A percentile compares a stretch with the other conserved stretches of the same genome.
Conservation (phyloP, 306 rosid species). For the Malus sylvestris region DNA sequence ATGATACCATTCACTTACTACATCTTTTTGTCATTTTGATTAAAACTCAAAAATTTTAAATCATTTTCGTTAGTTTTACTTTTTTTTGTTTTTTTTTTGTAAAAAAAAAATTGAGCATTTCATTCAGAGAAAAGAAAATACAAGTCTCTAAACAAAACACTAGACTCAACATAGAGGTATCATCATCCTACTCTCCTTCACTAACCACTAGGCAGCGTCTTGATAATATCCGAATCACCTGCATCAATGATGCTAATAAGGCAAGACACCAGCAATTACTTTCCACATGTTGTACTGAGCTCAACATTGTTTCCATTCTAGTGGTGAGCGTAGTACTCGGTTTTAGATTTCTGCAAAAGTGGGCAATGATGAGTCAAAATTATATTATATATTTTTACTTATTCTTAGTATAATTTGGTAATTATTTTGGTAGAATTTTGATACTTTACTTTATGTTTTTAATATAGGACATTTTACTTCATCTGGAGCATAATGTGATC, state of each 20-base stretch:
- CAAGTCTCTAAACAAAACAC: neutral
- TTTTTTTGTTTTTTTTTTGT: too few species aligned
- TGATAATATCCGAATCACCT: slow-evolving; percentile 25
- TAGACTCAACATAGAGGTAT: neutral
- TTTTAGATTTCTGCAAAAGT: neutral
- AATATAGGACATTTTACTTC: too few species aligned
- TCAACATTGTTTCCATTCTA: slow-evolving; percentile 13
- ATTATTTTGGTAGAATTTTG: too few species aligned
- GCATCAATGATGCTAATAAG: slow-evolving; percentile 19
- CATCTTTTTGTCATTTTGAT: too few species aligned
- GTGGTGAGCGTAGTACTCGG: neutral
- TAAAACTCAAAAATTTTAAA: too few species aligned
- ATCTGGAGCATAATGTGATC: too few species aligned
- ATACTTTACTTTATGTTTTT: too few species aligned
- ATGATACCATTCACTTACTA: too few species aligned
- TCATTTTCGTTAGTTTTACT: too few species aligned
- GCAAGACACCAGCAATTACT: slow-evolving; percentile 7
- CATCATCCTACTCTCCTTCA: neutral
- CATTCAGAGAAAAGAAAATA: neutral
- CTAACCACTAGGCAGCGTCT: slow-evolving; percentile 33
- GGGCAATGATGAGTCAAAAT: neutral
- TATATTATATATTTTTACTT: too few species aligned
- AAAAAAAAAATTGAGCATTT: neutral
- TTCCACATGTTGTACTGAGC: slow-evolving; percentile 18
- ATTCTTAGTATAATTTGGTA: too few species aligned